Percentiles rank a stretch among this genome's conserved stretches.
Evolutionary conservation across 108 stramenopile genomes (phyloP).

Genomic region (Pseudonitzschia delicatissima): DNA sequence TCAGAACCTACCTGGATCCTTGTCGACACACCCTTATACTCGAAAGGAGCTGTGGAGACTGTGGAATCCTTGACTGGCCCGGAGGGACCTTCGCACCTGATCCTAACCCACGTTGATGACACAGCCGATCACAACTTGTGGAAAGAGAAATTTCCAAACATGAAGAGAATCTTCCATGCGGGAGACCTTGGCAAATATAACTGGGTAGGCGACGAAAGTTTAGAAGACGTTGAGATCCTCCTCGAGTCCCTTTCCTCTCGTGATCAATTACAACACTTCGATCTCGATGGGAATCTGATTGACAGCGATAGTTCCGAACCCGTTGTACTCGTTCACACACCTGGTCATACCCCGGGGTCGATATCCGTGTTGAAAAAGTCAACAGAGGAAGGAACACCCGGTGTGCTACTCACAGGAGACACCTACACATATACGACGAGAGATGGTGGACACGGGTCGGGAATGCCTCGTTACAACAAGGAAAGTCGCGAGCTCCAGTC

Average conservation of each 20-base stretch:
- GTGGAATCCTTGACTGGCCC: constrained; percentile 39
- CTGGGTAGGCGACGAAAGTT: constrained; percentile 58
- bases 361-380: constrained; percentile 47
- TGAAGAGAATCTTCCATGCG: constrained; percentile 69
- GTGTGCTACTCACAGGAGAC: constrained; percentile 68
- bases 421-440: constrained; percentile 56
- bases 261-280: constrained; percentile 22
- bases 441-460: constrained; percentile 52
- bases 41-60: constrained; percentile 30
- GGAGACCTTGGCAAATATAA: constrained; percentile 63
- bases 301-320: constrained; percentile 3
- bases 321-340: constrained; percentile 59
- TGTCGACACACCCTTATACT: constrained; percentile 60
- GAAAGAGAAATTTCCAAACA: constrained; percentile 44
- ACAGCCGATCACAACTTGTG: constrained; percentile 70
- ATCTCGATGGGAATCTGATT: constrained; percentile 36
- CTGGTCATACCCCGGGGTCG: constrained; percentile 70
- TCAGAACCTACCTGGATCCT: constrained; percentile 41
- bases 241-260: constrained; percentile 9
- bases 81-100: constrained; percentile 50
- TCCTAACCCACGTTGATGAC: constrained; percentile 73
- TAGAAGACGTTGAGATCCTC: constrained; percentile 63
- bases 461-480: constrained; percentile 64
- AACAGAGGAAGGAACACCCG: constrained; percentile 3
- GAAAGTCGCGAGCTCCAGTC: constrained; percentile 39